These are phyloP conservation scores for Chrysosporium keratinophilum DNA, from an alignment of 2,329 filamentous ascomycete species.

Conservation along the genomic window DNA sequence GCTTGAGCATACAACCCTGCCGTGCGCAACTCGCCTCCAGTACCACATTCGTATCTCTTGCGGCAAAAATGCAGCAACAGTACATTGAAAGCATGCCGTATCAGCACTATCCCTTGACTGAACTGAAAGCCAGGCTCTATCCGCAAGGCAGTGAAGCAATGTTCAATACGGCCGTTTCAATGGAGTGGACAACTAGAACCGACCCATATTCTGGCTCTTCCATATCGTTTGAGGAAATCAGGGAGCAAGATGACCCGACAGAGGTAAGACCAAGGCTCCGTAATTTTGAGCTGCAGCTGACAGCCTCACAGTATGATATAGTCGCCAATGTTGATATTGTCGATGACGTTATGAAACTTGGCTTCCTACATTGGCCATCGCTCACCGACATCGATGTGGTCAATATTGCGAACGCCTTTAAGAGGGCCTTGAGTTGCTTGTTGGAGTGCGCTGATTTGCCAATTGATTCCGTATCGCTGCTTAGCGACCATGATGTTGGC, in stretches of 20 bases:
- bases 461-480: conserved; percentile 7
- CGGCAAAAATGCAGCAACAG: conserved; percentile 38
- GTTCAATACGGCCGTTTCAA: conserved; percentile 13
- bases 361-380: conserved; percentile 12
- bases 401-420: conserved; percentile 7
- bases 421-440: conserved; percentile 6
- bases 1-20: conserved; percentile 11
- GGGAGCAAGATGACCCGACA: conserved; percentile 12
- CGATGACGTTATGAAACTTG: conserved; percentile 6
- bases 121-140: conserved; percentile 10
- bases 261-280: conserved; percentile 3
- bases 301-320: conserved; percentile 6
- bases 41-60: conserved; percentile 29
- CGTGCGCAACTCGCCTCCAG: background rate
- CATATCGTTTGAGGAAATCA: conserved; percentile 7
- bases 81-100: conserved; percentile 38
- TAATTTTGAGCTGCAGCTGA: background rate
- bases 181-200: conserved; percentile 11
- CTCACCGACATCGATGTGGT: conserved; percentile 7
- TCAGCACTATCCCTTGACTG: conserved; percentile 11
- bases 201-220: conserved; percentile 7
- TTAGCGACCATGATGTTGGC: background rate
- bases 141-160: conserved; percentile 11
- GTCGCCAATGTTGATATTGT: conserved; percentile 12
- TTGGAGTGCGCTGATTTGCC: background rate